phyloP scores from a whole-genome alignment of 2,329 filamentous ascomycete species.

The Aaosphaeria pasadenensis region DNA sequence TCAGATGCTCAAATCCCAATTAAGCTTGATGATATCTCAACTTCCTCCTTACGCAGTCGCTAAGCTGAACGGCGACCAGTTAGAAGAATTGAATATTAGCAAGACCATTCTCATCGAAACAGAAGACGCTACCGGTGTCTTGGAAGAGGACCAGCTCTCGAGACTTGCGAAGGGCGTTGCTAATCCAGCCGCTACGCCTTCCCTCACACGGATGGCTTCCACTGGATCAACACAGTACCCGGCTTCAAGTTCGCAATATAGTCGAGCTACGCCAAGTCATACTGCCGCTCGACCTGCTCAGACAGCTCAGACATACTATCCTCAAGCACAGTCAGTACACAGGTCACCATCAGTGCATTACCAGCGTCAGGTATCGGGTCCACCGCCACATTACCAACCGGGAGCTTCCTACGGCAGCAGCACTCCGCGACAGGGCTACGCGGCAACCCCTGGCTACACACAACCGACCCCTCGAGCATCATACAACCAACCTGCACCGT shows the following conservation, averaged over 20 bases:
- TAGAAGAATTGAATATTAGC: constrained; percentile 80
- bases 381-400: constrained; percentile 27
- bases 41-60: constrained; percentile 83
- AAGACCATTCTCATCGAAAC: constrained; percentile 71
- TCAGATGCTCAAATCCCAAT: constrained; percentile 70
- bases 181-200: constrained; percentile 16
- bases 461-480: constrained; percentile 31
- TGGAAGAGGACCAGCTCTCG: constrained; percentile 74
- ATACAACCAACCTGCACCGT: constrained; percentile 19
- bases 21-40: constrained; percentile 69
- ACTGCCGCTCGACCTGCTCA: constrained; percentile 27
- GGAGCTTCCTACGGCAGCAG: constrained; percentile 22
- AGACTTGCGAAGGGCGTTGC: constrained; percentile 41
- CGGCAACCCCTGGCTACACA: constrained; percentile 24
- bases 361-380: constrained; percentile 30
- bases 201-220: constrained; percentile 23
- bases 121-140: constrained; percentile 71
- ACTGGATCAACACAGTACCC: constrained; percentile 28
- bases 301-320: constrained; percentile 25
- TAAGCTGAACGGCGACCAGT: constrained; percentile 79
- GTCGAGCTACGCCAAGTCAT: constrained; percentile 24
- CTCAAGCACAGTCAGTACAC: constrained; percentile 32
- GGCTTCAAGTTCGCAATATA: constrained; percentile 25
- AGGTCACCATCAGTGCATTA: constrained; percentile 37
- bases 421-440: constrained; percentile 23